phyloP scores from a whole-genome alignment of 2,329 filamentous ascomycete genomes.

The Aspergillus melleus region DNA sequence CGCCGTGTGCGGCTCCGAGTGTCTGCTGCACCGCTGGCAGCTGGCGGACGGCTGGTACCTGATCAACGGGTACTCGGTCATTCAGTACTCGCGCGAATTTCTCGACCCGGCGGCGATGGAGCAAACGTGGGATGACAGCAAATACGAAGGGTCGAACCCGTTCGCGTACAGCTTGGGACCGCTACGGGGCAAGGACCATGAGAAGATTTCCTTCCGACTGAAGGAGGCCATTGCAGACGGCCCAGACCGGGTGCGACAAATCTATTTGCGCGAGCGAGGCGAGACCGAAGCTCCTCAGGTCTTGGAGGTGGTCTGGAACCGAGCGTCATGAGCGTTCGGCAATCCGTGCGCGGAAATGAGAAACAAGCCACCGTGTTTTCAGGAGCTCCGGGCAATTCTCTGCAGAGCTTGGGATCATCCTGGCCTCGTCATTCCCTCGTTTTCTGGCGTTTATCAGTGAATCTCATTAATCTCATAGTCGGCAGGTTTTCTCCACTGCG shows the following conservation, averaged over 20 bases:
- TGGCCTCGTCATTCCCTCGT: neutral
- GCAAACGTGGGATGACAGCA: slow-evolving; percentile 53
- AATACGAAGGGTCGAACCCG: slow-evolving; percentile 42
- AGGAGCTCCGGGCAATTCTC: neutral
- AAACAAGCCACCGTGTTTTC: neutral
- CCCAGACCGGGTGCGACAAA: slow-evolving; percentile 54
- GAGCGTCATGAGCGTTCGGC: neutral
- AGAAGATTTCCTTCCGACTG: slow-evolving; percentile 56
- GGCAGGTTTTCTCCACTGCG: neutral
- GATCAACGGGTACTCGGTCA: slow-evolving; percentile 61
- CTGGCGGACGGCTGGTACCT: slow-evolving; percentile 52
- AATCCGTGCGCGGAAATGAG: neutral
- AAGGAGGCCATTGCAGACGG: slow-evolving; percentile 47
- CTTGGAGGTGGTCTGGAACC: slow-evolving; percentile 43
- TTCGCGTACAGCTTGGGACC: slow-evolving; percentile 58
- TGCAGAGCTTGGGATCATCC: neutral
- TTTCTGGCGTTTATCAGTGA: neutral
- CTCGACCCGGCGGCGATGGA: slow-evolving; percentile 51
- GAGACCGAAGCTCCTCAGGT: slow-evolving; percentile 44
- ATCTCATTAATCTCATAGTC: neutral
- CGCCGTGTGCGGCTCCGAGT: slow-evolving; percentile 55
- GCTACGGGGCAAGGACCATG: slow-evolving; percentile 42
- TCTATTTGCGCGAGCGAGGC: slow-evolving; percentile 53
- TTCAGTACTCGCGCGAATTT: slow-evolving; percentile 49
- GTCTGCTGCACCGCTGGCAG: slow-evolving; percentile 58